Conservation (phyloP, 352 stramenopile species). For the Globisporangium spinosum region DNA sequence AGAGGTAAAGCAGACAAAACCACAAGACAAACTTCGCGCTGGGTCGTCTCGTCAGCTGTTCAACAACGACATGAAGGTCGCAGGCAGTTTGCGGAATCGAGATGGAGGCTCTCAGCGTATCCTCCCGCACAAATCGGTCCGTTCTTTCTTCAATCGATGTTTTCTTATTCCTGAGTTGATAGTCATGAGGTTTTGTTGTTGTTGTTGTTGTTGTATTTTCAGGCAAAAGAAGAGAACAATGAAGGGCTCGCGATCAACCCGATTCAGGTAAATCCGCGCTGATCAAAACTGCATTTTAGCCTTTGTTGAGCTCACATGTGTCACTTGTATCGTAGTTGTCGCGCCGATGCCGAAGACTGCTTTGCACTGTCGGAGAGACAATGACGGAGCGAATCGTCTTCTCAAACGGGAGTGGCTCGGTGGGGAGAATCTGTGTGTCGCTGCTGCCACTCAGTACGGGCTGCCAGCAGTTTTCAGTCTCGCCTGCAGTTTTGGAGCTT, state of each 20-base stretch:
- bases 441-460: conserved; percentile 78
- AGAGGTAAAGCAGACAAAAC: not conserved
- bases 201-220: not conserved
- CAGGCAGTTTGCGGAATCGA: not conserved
- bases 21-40: not conserved
- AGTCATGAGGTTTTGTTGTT: not conserved
- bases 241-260: conserved; percentile 14
- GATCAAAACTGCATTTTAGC: not conserved
- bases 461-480: conserved; percentile 81
- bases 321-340: conserved; percentile 30
- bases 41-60: not conserved
- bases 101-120: not conserved
- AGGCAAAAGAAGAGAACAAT: conserved; percentile 11
- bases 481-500: conserved; percentile 73
- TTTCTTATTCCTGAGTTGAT: not conserved
- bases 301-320: not conserved
- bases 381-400: conserved; percentile 79
- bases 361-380: conserved; percentile 64
- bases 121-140: conserved; percentile 4
- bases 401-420: conserved; percentile 52
- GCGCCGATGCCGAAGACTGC: conserved; percentile 56
- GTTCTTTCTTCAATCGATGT: not conserved
- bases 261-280: conserved; percentile 13
- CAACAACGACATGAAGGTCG: not conserved
- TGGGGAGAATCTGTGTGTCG: conserved; percentile 71